Percentiles rank a stretch among this genome's conserved stretches.
phyloP scores from a whole-genome alignment of 768 basidiomycete genomes.

The Mycena rebaudengoi region DNA sequence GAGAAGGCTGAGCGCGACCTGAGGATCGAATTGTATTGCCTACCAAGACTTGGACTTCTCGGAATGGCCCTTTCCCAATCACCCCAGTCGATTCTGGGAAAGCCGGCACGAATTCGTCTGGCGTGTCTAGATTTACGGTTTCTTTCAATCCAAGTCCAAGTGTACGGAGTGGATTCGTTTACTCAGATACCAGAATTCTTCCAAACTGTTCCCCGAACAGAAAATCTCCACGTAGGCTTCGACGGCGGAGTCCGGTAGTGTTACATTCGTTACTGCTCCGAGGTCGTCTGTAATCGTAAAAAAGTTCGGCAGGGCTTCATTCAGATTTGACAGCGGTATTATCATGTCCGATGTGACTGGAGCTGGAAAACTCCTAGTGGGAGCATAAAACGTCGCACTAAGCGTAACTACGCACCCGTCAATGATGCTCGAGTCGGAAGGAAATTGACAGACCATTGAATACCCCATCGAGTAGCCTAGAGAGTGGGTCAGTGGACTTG shows the following conservation, averaged over 20 bases:
- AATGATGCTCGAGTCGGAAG: too few relatives aligned
- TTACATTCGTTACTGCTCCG: conserved; percentile 50
- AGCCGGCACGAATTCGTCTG: conserved; percentile 56
- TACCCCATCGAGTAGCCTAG: conserved; percentile 37
- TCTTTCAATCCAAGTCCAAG: conserved; percentile 36
- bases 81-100: conserved; percentile 56
- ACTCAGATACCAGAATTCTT: conserved; percentile 70
- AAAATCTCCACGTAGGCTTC: conserved; percentile 67
- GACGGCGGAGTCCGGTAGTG: conserved; percentile 60
- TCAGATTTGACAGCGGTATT: conserved; percentile 64
- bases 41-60: conserved; percentile 64
- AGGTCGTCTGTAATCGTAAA: conserved; percentile 36
- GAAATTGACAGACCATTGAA: conserved; percentile 39
- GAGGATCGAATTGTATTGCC: neutral
- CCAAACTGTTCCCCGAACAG: conserved; percentile 66
- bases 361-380: conserved; percentile 52
- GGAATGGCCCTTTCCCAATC: conserved; percentile 61
- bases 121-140: conserved; percentile 54
- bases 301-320: conserved; percentile 55
- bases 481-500: neutral
- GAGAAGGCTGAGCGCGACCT: neutral
- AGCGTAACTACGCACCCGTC: conserved; percentile 65
- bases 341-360: conserved; percentile 60
- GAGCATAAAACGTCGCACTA: conserved; percentile 65
- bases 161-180: conserved; percentile 13